Conservation (phyloP, 2,329 filamentous ascomycete species). For the Apiospora sp. region DNA sequence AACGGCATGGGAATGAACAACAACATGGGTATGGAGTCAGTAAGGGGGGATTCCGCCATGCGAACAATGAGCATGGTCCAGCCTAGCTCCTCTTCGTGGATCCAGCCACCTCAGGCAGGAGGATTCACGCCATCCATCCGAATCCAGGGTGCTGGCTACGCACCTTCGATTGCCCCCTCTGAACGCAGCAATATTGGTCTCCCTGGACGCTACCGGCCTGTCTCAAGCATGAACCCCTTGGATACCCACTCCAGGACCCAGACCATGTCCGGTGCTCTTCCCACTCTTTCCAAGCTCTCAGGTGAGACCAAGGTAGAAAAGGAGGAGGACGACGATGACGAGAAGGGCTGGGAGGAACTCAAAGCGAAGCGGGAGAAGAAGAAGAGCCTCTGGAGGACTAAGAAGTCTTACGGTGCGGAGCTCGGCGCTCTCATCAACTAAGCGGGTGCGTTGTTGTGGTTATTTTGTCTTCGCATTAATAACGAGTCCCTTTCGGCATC, state of each 20-base stretch:
- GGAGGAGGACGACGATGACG: constrained; percentile 64
- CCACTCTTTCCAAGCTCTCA: constrained; percentile 48
- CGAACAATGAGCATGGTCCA: constrained; percentile 88
- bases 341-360: constrained; percentile 75
- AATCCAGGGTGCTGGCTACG: constrained; percentile 68
- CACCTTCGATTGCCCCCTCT: constrained; percentile 91
- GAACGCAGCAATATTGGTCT: constrained; percentile 94
- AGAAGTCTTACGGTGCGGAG: constrained; percentile 61
- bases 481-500: not conserved
- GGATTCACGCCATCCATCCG: constrained; percentile 60
- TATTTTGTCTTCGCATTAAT: constrained; percentile 16
- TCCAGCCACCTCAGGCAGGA: constrained; percentile 53
- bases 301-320: constrained; percentile 50
- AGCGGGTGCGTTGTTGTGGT: not conserved
- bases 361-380: constrained; percentile 74
- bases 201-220: constrained; percentile 88
- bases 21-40: constrained; percentile 51
- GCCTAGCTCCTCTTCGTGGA: constrained; percentile 67
- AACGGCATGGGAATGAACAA: constrained; percentile 42
- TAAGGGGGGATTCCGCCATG: constrained; percentile 55
- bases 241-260: constrained; percentile 47
- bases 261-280: constrained; percentile 53
- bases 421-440: constrained; percentile 57
- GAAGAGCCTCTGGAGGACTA: constrained; percentile 69
- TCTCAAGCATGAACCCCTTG: constrained; percentile 68